phyloP scores from a whole-genome alignment of 257 asterid species.

The Leptodermis oblonga region DNA sequence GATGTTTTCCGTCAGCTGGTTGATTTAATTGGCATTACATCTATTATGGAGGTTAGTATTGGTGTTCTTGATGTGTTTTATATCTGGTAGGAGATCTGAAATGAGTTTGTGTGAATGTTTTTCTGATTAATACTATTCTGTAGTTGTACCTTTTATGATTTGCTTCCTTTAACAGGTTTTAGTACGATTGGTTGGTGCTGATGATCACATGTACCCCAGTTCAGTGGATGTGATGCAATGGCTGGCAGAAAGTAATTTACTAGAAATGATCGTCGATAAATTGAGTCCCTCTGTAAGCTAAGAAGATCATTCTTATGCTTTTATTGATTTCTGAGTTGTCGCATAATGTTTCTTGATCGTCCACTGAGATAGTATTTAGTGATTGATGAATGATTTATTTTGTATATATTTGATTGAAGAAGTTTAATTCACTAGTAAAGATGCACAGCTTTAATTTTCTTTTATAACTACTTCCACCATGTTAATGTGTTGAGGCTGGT shows the following conservation, averaged over 20 bases:
- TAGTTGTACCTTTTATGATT: constrained; percentile 13
- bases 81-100: neutral
- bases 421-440: neutral
- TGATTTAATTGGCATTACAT: constrained; percentile 95
- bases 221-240: constrained; percentile 88
- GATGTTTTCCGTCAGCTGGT: constrained; percentile 84
- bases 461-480: neutral
- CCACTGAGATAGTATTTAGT: neutral
- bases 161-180: constrained; percentile 56
- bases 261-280: constrained; percentile 97
- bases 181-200: constrained; percentile 90
- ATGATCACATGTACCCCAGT: constrained; percentile 79
- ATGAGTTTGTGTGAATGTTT: constrained; percentile 18
- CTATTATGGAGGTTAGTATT: constrained; percentile 90
- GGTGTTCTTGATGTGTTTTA: constrained; percentile 7
- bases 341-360: neutral
- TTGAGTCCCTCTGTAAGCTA: constrained; percentile 64
- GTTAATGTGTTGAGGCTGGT: neutral
- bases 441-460: neutral
- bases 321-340: neutral
- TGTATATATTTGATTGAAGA: neutral
- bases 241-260: constrained; percentile 86
- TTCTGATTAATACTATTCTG: neutral
- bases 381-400: neutral
- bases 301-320: neutral